Evolutionary conservation across 768 basidiomycete genomes (phyloP), one percentile per base, ranked within the genome.

Genomic region (Boletus patriciae): DNA sequence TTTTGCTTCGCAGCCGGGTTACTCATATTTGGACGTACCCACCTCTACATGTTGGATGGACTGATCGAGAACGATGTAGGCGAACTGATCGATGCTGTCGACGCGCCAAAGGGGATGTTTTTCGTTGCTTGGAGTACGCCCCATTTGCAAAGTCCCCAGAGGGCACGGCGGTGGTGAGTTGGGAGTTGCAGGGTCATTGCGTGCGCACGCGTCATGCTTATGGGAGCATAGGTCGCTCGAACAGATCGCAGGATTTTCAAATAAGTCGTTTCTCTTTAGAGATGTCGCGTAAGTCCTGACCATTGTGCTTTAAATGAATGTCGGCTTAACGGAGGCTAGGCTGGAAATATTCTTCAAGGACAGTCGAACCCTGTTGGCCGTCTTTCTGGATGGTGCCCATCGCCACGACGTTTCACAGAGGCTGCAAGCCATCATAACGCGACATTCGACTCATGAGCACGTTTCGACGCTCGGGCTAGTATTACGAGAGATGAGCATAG

Each of bases 331-430:
- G 46, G 36, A 12, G 9, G 6, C 25, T 58, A 94, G 92, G 0
- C 77, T 97, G 16, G 95, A 98, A 69, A 80, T 98, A 11, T 96
- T 95, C 73, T 93, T 97, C 78, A 88, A 85, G 63, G 95, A 98
- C 64, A 93, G 92, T 62, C 84, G 92, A 8, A 94, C 92, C 16
- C 76, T 97, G 44, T 77, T 98, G 21, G 78, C 92, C 31, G 89
- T 94, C 3, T 95, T 97, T 71, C 73, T 86, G 21, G 85, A 85
- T 57, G 84, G 84, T 65, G 75, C 81, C 58, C 82, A 83, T 47
- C 80, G 91, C 45, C 80, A 82, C 37, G 81, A 83, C 13, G 77
- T 84, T 40, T 81, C 84, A 44, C 77, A 82, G 33, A 77, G 80
- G 27, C 73, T 91, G 12, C 70, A 77, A 9, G 65, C 65, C 13